Conservation (phyloP, 2,329 filamentous ascomycete genomes). For the Fusarium armeniacum region DNA sequence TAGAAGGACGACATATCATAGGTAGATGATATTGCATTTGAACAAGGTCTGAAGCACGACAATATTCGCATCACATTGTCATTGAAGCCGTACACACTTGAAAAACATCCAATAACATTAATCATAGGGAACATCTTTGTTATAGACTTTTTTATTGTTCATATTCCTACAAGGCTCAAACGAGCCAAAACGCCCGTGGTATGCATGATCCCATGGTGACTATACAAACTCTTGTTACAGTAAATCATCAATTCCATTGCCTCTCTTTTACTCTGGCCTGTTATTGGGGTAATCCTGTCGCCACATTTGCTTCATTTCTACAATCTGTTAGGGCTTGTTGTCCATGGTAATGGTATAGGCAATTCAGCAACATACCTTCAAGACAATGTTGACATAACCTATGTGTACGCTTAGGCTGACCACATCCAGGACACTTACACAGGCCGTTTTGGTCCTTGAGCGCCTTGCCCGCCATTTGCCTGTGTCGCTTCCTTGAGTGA, state of each 20-base stretch:
- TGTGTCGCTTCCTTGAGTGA: slow-evolving; percentile 92
- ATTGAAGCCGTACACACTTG: not conserved
- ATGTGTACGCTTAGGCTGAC: slow-evolving; percentile 88
- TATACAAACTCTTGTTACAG: slow-evolving; percentile 53
- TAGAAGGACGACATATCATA: not conserved
- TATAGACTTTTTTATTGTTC: slow-evolving; percentile 33
- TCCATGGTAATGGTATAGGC: not conserved
- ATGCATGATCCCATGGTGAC: slow-evolving; percentile 52
- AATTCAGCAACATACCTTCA: slow-evolving; percentile 68
- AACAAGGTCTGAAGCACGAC: not conserved
- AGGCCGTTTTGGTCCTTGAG: slow-evolving; percentile 90
- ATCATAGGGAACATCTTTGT: not conserved
- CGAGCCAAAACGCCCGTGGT: slow-evolving; percentile 54
- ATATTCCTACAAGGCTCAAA: slow-evolving; percentile 52
- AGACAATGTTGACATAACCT: slow-evolving; percentile 90
- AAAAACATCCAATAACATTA: not conserved
- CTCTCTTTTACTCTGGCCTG: slow-evolving; percentile 51
- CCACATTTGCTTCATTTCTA: slow-evolving; percentile 64
- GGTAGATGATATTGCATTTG: not conserved
- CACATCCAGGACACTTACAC: slow-evolving; percentile 91
- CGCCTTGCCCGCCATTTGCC: slow-evolving; percentile 96
- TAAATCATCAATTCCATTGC: slow-evolving; percentile 41
- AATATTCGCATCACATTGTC: not conserved
- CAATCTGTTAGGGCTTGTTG: slow-evolving; percentile 25
- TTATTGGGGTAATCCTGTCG: slow-evolving; percentile 56